Percentiles rank a stretch among this genome's conserved stretches.
Evolutionary conservation across 1,139 yeast genomes (phyloP).

Genomic region (Scheffersomyces lignicola): DNA sequence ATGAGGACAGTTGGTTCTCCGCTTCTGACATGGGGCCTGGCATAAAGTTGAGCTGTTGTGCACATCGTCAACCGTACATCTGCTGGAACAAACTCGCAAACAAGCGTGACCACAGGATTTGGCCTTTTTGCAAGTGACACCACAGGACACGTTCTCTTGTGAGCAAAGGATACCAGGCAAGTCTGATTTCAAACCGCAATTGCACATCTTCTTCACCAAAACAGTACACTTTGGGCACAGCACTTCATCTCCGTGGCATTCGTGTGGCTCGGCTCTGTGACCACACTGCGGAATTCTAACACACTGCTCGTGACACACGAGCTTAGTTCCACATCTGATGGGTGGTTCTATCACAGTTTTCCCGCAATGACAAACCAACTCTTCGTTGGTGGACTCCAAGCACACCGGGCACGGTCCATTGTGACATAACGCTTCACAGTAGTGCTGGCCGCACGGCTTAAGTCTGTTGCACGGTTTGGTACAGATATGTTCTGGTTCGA

Average conservation of each 20-base stretch:
- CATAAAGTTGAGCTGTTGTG: conserved; percentile 47
- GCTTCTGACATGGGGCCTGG: conserved; percentile 54
- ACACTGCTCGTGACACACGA: conserved; percentile 73
- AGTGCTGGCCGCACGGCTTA: conserved; percentile 71
- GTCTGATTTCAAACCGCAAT: conserved; percentile 60
- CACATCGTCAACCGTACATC: conserved; percentile 31
- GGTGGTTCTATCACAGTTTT: conserved; percentile 80
- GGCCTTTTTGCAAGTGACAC: conserved; percentile 56
- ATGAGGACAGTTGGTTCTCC: conserved; percentile 60
- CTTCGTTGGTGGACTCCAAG: conserved; percentile 79
- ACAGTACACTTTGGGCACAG: conserved; percentile 80
- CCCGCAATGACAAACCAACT: conserved; percentile 83
- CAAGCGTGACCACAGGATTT: conserved; percentile 76
- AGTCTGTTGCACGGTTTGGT: conserved; percentile 65
- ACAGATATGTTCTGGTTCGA: conserved; percentile 81
- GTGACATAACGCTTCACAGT: conserved; percentile 77
- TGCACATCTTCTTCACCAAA: conserved; percentile 61
- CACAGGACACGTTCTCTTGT: conserved; percentile 71
- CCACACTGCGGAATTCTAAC: conserved; percentile 66
- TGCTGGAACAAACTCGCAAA: conserved; percentile 51
- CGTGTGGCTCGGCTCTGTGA: conserved; percentile 70
- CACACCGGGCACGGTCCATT: conserved; percentile 85
- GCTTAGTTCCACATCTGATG: conserved; percentile 81
- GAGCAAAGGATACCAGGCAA: conserved; percentile 73
- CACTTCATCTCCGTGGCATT: conserved; percentile 66